A percentile compares a stretch with the other conserved stretches of the same genome.
Conservation (phyloP, 306 rosid species). For the Quercus bicolor region DNA sequence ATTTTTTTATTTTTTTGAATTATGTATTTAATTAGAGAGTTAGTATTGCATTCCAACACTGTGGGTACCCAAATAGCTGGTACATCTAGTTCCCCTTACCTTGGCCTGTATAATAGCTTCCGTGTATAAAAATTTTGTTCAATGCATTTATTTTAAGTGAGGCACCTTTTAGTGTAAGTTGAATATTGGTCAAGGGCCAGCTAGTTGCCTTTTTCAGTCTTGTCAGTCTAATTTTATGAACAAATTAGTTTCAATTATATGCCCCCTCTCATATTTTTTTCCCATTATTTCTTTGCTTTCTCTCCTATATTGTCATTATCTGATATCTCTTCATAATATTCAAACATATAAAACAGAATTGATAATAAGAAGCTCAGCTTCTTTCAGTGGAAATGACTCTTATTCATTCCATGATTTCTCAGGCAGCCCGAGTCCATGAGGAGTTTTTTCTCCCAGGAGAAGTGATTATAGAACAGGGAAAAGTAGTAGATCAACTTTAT, state of each 20-base stretch:
- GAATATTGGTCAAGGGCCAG: too few species aligned
- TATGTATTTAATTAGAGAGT: not conserved
- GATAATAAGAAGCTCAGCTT: not conserved
- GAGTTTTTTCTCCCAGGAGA: conserved; percentile 68
- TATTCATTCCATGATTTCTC: conserved; percentile 15
- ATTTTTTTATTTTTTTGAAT: not conserved
- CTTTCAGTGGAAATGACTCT: conserved; percentile 2
- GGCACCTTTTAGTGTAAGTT: too few species aligned
- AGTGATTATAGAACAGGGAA: conserved; percentile 54
- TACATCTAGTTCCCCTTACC: too few species aligned
- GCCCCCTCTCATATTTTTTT: not conserved
- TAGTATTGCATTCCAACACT: not conserved
- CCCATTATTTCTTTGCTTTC: not conserved
- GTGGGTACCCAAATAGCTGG: not conserved
- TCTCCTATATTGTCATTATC: not conserved
- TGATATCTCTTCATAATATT: not conserved
- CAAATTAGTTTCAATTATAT: not conserved
- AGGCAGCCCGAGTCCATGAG: conserved; percentile 54
- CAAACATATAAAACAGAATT: not conserved
- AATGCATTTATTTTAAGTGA: too few species aligned
- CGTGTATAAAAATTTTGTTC: too few species aligned
- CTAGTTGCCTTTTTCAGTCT: too few species aligned
- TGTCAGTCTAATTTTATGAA: too few species aligned
- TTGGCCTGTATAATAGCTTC: too few species aligned
- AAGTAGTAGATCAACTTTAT: conserved; percentile 50